Conservation (phyloP, 2,329 filamentous ascomycete genomes). For the Penicillium freii region DNA sequence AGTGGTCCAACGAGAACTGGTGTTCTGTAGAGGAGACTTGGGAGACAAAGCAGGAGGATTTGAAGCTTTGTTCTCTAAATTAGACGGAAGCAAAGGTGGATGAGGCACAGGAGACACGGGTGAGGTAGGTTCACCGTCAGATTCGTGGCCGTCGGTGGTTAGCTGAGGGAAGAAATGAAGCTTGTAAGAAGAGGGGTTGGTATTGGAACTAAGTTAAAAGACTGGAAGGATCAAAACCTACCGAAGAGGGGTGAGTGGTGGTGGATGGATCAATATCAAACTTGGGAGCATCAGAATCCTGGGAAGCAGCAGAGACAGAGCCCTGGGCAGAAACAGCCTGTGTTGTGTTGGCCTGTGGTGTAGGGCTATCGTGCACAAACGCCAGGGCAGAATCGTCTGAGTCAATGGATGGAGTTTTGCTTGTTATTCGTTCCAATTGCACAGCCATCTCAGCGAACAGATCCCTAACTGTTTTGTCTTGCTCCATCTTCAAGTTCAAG, state of each 20-base stretch:
- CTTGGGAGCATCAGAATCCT: not conserved
- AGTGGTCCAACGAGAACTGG: not conserved
- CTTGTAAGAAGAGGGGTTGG: not conserved
- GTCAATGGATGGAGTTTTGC: not conserved
- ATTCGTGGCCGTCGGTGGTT: not conserved
- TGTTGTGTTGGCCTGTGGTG: not conserved
- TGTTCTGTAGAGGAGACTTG: not conserved
- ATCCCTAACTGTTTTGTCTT: not conserved
- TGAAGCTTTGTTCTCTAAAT: not conserved
- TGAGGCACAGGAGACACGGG: not conserved
- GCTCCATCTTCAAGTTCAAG: not conserved
- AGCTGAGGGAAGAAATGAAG: not conserved
- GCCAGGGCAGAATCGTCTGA: not conserved
- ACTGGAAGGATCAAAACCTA: not conserved
- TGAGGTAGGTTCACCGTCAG: not conserved
- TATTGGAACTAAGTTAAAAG: no score
- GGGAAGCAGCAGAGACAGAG: no score
- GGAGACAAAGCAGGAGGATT: not conserved
- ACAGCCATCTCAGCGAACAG: not conserved
- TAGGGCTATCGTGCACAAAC: not conserved
- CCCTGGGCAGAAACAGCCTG: no score
- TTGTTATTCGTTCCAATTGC: not conserved
- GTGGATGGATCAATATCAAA: not conserved
- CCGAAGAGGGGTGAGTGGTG: not conserved
- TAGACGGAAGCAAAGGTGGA: not conserved